These are phyloP conservation scores for Claviceps citrina DNA, from an alignment of 2,329 filamentous ascomycete genomes.

Conservation along the genomic window DNA sequence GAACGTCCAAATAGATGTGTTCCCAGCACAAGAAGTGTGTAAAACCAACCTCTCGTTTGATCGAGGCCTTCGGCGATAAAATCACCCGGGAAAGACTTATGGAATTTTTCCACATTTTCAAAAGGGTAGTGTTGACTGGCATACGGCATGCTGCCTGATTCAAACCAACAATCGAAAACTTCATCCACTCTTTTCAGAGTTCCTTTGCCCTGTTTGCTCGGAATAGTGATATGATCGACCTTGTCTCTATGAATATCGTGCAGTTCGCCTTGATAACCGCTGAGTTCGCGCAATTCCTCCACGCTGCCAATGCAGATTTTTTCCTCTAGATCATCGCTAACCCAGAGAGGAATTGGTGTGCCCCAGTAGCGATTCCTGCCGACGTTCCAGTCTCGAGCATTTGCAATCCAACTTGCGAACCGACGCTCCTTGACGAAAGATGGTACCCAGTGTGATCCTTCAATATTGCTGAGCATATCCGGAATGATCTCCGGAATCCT, in stretches of 20 bases:
- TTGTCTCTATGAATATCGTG: slow-evolving; percentile 83
- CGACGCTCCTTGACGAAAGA: slow-evolving; percentile 79
- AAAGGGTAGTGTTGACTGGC: slow-evolving; percentile 85
- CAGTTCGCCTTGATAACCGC: slow-evolving; percentile 71
- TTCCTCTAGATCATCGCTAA: slow-evolving; percentile 77
- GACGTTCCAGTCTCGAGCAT: slow-evolving; percentile 90
- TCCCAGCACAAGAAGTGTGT: slow-evolving; percentile 76
- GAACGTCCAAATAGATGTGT: slow-evolving; percentile 73
- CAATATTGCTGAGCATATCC: slow-evolving; percentile 79
- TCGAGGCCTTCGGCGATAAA: slow-evolving; percentile 91
- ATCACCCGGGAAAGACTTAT: slow-evolving; percentile 72
- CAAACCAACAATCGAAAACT: slow-evolving; percentile 95
- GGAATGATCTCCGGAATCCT: slow-evolving; percentile 72
- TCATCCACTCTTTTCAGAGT: slow-evolving; percentile 67
- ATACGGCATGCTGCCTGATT: slow-evolving; percentile 92
- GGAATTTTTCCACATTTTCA: slow-evolving; percentile 68
- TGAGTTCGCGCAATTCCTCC: slow-evolving; percentile 68
- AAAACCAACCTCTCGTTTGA: slow-evolving; percentile 94
- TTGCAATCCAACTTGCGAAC: slow-evolving; percentile 81
- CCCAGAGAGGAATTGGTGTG: slow-evolving; percentile 82
- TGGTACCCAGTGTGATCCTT: slow-evolving; percentile 83
- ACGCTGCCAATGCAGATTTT: slow-evolving; percentile 74
- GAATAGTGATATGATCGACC: slow-evolving; percentile 87
- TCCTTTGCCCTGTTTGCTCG: slow-evolving; percentile 75
- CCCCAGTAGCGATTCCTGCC: slow-evolving; percentile 93